Base-by-base conservation (phyloP, 1,284 basidiomycete species). In the Cutaneotrichosporon cyanovorans region DNA sequence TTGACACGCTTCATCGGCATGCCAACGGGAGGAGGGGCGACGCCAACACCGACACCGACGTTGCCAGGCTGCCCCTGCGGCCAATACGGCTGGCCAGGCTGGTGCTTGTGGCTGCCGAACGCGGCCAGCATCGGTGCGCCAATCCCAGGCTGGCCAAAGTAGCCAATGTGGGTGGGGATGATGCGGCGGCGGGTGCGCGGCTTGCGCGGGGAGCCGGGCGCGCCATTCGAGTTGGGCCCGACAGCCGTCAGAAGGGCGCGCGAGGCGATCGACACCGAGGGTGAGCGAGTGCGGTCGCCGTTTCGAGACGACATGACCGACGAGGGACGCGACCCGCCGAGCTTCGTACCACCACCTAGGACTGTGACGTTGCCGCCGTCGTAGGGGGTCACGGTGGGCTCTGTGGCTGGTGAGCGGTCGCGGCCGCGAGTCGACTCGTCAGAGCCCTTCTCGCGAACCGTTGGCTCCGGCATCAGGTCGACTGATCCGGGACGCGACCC, bases 351-450 rank as follows among this genome's bases (percentile, higher is more conserved):
- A 18, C 72, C 72, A 15, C 72, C 72, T 14, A 73, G 59, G 30
- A 72, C 70, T 11, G 68, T 71, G 22, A 73, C 72, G 47, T 73
- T 73, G 15, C 70, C 72, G 37, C 69, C 69, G 46, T 73, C 72
- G 48, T 73, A 73, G 0, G 69, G 69, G 10, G 69, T 71, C 25
- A 72, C 68, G 31, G 63, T 57, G n/a, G 63, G 62, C 21, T 60
- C 61, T 10, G 55, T 44, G n/a, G 40, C 40, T 1, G 61, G 59
- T 5, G 60, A 57, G 11, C 53, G 54, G 20, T 55, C 50, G 12
- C 56, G 45, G 9, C 55, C 37, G 22, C 32, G 40, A 22, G 33
- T 28, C 6, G 22, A 12, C 37, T 50, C 40, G 49, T 45, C 39
- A 20, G 43, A 38, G 35, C 37, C 39, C 39, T 54, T 50, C 31